Evolutionary conservation across 495 filamentous ascomycete species (phyloP).

Genomic region (Echria macrotheca): DNA sequence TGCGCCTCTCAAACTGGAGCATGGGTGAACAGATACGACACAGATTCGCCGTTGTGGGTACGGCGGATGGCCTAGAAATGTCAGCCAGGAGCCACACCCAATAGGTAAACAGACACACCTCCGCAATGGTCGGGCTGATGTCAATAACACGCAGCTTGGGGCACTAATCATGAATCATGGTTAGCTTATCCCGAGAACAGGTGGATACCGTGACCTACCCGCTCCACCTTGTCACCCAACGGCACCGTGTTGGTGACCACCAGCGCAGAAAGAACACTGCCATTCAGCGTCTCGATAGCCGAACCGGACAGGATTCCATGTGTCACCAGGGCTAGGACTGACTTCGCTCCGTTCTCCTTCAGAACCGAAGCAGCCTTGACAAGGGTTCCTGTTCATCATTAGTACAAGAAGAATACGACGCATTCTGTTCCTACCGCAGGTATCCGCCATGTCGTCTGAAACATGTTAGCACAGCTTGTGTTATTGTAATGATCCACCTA

Average conservation of each 20-base stretch:
- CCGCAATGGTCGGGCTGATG: conserved; percentile 71
- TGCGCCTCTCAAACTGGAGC: conserved; percentile 59
- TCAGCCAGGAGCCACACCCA: conserved; percentile 39
- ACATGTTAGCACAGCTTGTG: too few relatives aligned
- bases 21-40: conserved; percentile 92
- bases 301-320: conserved; percentile 92
- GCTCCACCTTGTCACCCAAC: conserved; percentile 63
- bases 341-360: conserved; percentile 79
- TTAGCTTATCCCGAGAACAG: neutral
- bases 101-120: conserved; percentile 36
- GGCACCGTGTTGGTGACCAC: conserved; percentile 99
- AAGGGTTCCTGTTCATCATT: conserved; percentile 47
- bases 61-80: conserved; percentile 59
- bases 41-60: conserved; percentile 87
- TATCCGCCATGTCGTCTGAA: conserved; percentile 79
- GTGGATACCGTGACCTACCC: conserved; percentile 16
- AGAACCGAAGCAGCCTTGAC: conserved; percentile 90
- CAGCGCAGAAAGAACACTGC: conserved; percentile 67
- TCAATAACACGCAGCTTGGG: conserved; percentile 84
- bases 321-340: conserved; percentile 91
- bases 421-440: conserved; percentile 58
- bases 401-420: neutral
- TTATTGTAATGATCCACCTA: conserved; percentile 10
- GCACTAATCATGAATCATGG: conserved; percentile 40
- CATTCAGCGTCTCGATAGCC: conserved; percentile 85